Evolutionary conservation across 78 protist species (phyloP), one percentile per base, ranked within the genome.

Genomic region (Dictyostelium brefeldianum): DNA sequence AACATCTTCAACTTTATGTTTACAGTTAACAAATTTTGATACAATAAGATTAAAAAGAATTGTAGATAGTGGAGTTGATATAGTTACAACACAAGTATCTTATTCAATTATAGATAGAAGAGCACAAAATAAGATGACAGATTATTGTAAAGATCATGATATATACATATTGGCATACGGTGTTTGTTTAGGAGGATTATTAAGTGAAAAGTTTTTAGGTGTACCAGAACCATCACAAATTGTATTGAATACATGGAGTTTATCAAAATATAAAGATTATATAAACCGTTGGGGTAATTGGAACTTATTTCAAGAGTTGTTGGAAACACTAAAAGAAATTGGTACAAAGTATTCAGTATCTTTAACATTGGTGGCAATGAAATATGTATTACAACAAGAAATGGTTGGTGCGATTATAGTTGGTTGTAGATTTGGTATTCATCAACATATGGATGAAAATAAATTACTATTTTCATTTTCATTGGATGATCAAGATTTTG

Each of bases 181-280:
- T 87, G 93, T 87, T 27, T 78, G 83, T 87, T 65, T 87, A 22
- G 93, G 93, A 77, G 93, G 93, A 18, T 51, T 87, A 56, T 47
- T 87, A 43, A 59, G 78, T 51, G 93, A 87, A 65, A 87, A 87
- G 93, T 87, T 87, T 64, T 77, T 87, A 50, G 93, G 93, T 11
- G 93, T 87, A 64, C 93, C 93, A 3, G 84, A 87, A 51, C 93
- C 93, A 64, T 87, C 93, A 43, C 83, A 78, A 36, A 74, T 77
- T 0, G 83, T 84, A n/a, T 50, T 87, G 47, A 87, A 87, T 51
- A 87, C 93, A 17, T 87, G 93, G 93, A 77, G 84, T 77, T 48
- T 87, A n/a, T 46, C 71, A 77, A 87, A 87, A 31, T 87, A 87
- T 65, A 25, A 56, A 27, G 84, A 87, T 51, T 87, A 20, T 64